Evolutionary conservation across 2,329 filamentous ascomycete species (phyloP).

Genomic region (Pseudocercospora pini-densiflorae): DNA sequence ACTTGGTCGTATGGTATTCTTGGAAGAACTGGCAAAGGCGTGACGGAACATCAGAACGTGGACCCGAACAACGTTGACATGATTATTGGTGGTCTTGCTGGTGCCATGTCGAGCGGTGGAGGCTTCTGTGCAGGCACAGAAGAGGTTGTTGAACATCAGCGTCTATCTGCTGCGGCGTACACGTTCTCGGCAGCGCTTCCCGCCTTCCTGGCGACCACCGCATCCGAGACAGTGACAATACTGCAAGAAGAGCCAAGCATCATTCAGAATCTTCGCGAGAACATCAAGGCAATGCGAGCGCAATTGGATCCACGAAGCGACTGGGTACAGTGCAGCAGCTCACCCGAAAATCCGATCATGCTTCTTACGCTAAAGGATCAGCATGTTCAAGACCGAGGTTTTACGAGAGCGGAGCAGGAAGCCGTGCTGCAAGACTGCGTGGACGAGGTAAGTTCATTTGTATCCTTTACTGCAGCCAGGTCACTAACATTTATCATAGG

Average conservation of each 20-base stretch:
- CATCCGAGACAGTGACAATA: constrained; percentile 85
- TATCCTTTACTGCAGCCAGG: background rate
- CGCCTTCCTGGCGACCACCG: constrained; percentile 92
- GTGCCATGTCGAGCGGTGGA: constrained; percentile 87
- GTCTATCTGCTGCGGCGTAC: constrained; percentile 88
- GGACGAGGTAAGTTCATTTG: constrained; percentile 75
- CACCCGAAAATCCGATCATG: constrained; percentile 83
- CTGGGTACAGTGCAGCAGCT: constrained; percentile 84
- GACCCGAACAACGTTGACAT: constrained; percentile 94
- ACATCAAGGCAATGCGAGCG: constrained; percentile 80
- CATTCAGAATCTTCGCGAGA: constrained; percentile 77
- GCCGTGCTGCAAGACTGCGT: constrained; percentile 84
- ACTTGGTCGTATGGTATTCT: constrained; percentile 97
- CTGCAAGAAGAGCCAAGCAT: constrained; percentile 87
- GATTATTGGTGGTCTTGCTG: constrained; percentile 91
- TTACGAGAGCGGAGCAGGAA: constrained; percentile 76
- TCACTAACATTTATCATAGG: constrained; percentile 54
- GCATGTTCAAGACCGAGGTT: constrained; percentile 70
- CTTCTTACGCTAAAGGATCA: constrained; percentile 83
- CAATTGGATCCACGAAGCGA: constrained; percentile 93
- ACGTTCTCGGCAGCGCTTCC: constrained; percentile 95
- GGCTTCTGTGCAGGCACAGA: constrained; percentile 92
- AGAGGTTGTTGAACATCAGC: constrained; percentile 95
- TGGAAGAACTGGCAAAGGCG: constrained; percentile 84
- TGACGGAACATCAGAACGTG: constrained; percentile 96